phyloP scores from a whole-genome alignment of 148 eudicot genomes.

The Vaccinium vitisidaea region DNA sequence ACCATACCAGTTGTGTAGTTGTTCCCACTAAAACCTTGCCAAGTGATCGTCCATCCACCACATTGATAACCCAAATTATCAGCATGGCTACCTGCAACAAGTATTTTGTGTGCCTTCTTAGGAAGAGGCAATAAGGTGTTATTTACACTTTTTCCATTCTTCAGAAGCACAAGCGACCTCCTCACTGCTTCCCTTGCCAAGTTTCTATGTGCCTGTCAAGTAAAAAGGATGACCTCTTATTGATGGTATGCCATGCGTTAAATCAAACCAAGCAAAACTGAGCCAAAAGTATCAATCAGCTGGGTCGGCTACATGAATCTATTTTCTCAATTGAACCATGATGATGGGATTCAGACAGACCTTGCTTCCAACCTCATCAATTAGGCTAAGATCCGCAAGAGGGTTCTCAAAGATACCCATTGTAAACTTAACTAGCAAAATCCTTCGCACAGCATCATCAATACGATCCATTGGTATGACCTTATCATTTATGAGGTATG shows the following conservation, averaged over 20 bases:
- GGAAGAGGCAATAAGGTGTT: constrained; percentile 63
- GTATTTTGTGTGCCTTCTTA: constrained; percentile 51
- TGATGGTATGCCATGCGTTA: not conserved
- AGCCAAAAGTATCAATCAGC: too few species aligned
- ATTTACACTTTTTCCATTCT: constrained; percentile 61
- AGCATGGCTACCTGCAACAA: constrained; percentile 84
- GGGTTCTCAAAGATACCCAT: constrained; percentile 90
- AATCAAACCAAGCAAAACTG: too few species aligned
- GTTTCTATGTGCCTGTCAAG: constrained; percentile 67
- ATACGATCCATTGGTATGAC: constrained; percentile 70
- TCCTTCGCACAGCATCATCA: constrained; percentile 82
- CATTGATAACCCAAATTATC: constrained; percentile 94
- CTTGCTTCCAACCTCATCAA: constrained; percentile 71
- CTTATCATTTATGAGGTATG: constrained; percentile 60
- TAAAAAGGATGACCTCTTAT: not conserved
- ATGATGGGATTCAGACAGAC: constrained; percentile 31
- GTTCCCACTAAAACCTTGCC: constrained; percentile 91
- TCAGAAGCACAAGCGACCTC: constrained; percentile 83
- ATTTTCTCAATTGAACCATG: not conserved
- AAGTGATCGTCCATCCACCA: constrained; percentile 91
- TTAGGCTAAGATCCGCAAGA: constrained; percentile 67
- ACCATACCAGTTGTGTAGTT: constrained; percentile 61
- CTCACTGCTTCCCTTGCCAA: constrained; percentile 94
- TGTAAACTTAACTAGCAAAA: constrained; percentile 73
- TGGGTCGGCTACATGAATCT: too few species aligned